Conservation (phyloP, 1,284 basidiomycete species). For the Gomphus sp. region DNA sequence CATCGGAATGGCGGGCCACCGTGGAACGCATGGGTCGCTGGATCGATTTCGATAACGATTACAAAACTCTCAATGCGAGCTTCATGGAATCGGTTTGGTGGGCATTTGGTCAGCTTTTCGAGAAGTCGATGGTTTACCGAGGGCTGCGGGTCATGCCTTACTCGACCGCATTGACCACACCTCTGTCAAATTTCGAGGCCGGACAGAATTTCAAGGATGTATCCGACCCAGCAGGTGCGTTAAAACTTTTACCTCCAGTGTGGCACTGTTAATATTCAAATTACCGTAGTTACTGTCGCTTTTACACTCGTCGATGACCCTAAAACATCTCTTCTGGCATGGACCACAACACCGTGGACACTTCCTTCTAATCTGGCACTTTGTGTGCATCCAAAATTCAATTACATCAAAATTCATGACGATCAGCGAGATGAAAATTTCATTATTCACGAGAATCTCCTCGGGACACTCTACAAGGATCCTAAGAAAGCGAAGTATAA, state of each 20-base stretch:
- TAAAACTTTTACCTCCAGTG: not conserved
- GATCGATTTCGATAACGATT: constrained; percentile 99
- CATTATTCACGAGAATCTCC: constrained; percentile 85
- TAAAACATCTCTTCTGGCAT: constrained; percentile 85
- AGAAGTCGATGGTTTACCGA: constrained; percentile 91
- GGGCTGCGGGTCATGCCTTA: constrained; percentile 98
- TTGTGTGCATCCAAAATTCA: constrained; percentile 94
- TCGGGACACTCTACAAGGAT: constrained; percentile 93
- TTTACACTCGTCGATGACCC: constrained; percentile 94
- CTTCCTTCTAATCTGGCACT: constrained; percentile 92
- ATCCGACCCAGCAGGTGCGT: constrained; percentile 83
- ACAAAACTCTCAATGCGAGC: constrained; percentile 90
- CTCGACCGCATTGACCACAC: constrained; percentile 93
- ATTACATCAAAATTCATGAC: constrained; percentile 97
- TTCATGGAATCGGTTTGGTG: constrained; percentile 99
- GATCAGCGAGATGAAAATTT: constrained; percentile 83
- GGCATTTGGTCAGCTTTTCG: constrained; percentile 93
- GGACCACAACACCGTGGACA: constrained; percentile 99
- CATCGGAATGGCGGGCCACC: constrained; percentile 87
- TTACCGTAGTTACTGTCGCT: constrained; percentile 69
- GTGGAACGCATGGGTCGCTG: constrained; percentile 98
- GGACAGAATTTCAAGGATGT: constrained; percentile 91
- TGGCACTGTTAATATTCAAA: not conserved
- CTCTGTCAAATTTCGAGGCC: constrained; percentile 97
- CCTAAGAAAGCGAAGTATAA: constrained; percentile 97